phyloP scores from a whole-genome alignment of 495 filamentous ascomycete species.

The Neurospora pannonica region DNA sequence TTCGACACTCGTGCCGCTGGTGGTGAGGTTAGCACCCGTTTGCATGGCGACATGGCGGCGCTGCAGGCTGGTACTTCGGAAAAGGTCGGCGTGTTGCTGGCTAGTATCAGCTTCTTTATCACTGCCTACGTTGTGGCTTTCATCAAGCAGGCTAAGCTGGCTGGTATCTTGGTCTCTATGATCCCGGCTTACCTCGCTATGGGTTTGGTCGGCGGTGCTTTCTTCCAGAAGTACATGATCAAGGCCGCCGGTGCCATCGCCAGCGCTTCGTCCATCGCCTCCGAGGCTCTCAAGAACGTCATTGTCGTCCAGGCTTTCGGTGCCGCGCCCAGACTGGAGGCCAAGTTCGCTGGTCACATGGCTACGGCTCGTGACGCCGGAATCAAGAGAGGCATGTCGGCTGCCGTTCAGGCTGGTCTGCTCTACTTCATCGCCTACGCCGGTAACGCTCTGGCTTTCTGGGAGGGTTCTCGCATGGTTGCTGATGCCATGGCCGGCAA shows the following conservation, averaged over 20 bases:
- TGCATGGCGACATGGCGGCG: slow-evolving; percentile 50
- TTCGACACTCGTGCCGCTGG: slow-evolving; percentile 44
- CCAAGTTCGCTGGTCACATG: slow-evolving; percentile 66
- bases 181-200: slow-evolving; percentile 57
- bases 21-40: slow-evolving; percentile 49
- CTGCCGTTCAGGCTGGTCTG: slow-evolving; percentile 65
- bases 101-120: slow-evolving; percentile 49
- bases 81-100: slow-evolving; percentile 53
- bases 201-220: slow-evolving; percentile 48
- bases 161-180: slow-evolving; percentile 48
- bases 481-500: slow-evolving; percentile 48
- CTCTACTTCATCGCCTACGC: slow-evolving; percentile 75
- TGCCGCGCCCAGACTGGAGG: slow-evolving; percentile 72
- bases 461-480: slow-evolving; percentile 77
- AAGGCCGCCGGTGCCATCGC: slow-evolving; percentile 41
- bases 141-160: slow-evolving; percentile 43
- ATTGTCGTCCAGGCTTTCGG: slow-evolving; percentile 80
- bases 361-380: slow-evolving; percentile 61
- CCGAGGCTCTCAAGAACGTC: slow-evolving; percentile 84
- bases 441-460: slow-evolving; percentile 86
- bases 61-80: slow-evolving; percentile 55
- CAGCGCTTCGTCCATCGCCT: slow-evolving; percentile 54
- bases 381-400: slow-evolving; percentile 52
- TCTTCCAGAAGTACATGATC: slow-evolving; percentile 46
- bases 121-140: slow-evolving; percentile 55